These are phyloP conservation scores for Nigrospora oryzae DNA, from an alignment of 2,329 filamentous ascomycete species.

Conservation along the genomic window DNA sequence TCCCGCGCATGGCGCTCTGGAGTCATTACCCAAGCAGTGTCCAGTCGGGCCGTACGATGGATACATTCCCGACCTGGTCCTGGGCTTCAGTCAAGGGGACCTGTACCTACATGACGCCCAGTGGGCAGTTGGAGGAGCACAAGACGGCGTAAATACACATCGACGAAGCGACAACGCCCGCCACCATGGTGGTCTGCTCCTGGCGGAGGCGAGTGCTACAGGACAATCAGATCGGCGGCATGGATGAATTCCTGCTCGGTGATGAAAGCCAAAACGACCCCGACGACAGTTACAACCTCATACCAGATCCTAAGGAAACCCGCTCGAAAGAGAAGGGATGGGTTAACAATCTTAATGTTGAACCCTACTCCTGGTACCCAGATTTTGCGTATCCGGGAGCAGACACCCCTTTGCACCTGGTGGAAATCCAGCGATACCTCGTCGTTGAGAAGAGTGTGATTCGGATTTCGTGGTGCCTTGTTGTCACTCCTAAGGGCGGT, in stretches of 20 bases:
- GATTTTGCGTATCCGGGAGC: neutral
- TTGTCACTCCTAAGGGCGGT: neutral
- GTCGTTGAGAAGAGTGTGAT: neutral
- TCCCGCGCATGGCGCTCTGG: conserved; percentile 1
- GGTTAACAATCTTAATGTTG: neutral
- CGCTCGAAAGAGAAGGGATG: neutral
- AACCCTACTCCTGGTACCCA: conserved; percentile 1
- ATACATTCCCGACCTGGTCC: conserved; percentile 1
- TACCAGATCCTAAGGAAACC: neutral
- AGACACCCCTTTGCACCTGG: neutral
- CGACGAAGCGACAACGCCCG: neutral
- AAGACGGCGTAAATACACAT: neutral
- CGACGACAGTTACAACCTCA: neutral
- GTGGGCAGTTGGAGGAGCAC: neutral
- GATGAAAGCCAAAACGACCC: neutral
- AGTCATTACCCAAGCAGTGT: neutral
- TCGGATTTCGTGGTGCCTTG: conserved; percentile 1
- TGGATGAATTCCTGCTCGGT: neutral
- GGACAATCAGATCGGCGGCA: neutral
- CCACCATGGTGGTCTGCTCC: neutral
- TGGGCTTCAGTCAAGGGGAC: conserved; percentile 3
- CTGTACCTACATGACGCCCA: neutral
- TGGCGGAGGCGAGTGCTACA: neutral
- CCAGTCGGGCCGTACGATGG: neutral
- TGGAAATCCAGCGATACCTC: neutral